These are phyloP conservation scores for Trichoderma koningii DNA, from an alignment of 2,329 filamentous ascomycete species.

Conservation along the genomic window DNA sequence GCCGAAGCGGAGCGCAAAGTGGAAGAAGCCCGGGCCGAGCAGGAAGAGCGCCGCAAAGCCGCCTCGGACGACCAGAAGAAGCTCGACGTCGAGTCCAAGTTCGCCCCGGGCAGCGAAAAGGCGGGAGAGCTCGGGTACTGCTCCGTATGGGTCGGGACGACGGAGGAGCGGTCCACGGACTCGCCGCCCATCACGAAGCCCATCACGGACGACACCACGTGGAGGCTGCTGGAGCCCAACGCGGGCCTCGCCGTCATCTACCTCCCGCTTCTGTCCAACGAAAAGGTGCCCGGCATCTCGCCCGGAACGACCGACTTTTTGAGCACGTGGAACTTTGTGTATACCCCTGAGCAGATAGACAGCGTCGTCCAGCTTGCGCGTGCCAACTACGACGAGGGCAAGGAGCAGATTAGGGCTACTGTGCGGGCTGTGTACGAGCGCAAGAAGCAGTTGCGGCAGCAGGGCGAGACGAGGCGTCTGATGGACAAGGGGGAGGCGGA, in stretches of 20 bases:
- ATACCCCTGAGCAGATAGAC: constrained; percentile 87
- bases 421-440: constrained; percentile 90
- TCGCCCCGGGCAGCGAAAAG: constrained; percentile 47
- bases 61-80: constrained; percentile 34
- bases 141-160: constrained; percentile 92
- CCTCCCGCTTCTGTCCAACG: constrained; percentile 84
- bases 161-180: constrained; percentile 65
- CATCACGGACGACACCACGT: constrained; percentile 64
- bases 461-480: constrained; percentile 48
- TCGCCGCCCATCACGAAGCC: constrained; percentile 55
- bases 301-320: constrained; percentile 82
- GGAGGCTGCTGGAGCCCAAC: constrained; percentile 68
- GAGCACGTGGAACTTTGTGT: constrained; percentile 98
- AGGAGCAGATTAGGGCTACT: constrained; percentile 73
- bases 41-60: constrained; percentile 38
- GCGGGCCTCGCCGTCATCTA: constrained; percentile 90
- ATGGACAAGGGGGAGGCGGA: constrained; percentile 53
- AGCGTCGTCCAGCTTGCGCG: constrained; percentile 77
- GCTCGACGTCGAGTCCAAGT: constrained; percentile 40
- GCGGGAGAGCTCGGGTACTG: constrained; percentile 78
- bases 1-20: constrained; percentile 66
- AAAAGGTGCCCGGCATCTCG: constrained; percentile 77
- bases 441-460: constrained; percentile 71
- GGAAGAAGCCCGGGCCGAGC: constrained; percentile 57
- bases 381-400: constrained; percentile 84